Evolutionary conservation across 139 green algal genomes (phyloP).

Genomic region (Chlorella sp.): DNA sequence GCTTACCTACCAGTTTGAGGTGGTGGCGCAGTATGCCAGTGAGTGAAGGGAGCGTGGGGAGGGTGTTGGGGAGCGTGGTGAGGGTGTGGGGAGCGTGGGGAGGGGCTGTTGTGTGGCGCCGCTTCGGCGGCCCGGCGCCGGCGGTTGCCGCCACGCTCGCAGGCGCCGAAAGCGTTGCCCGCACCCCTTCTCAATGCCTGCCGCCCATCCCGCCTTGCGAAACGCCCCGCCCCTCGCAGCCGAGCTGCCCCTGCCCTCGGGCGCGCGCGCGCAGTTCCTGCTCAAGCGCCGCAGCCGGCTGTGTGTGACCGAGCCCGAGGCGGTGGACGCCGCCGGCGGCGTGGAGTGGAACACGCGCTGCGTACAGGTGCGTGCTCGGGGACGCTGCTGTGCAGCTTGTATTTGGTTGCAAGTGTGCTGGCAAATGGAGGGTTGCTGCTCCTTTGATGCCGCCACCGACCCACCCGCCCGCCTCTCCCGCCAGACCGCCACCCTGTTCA

Average conservation of each 20-base stretch:
- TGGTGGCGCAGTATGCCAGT: too few relatives aligned
- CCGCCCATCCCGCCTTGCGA: not conserved
- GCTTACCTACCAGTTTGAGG: too few relatives aligned
- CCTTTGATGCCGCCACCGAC: too few relatives aligned
- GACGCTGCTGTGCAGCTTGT: not conserved
- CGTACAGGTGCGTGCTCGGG: not conserved
- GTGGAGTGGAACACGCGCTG: slow-evolving; percentile 34
- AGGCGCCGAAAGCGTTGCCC: not conserved
- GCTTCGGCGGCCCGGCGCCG: not conserved
- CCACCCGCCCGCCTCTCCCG: too few relatives aligned
- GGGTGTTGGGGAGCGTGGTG: too few relatives aligned
- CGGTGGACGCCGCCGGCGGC: not conserved
- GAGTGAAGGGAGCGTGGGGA: too few relatives aligned
- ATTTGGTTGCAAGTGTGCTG: too few relatives aligned
- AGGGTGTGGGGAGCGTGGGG: too few relatives aligned
- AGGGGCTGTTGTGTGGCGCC: too few relatives aligned
- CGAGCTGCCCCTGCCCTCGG: slow-evolving; percentile 15
- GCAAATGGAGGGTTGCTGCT: too few relatives aligned
- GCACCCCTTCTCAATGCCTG: too few relatives aligned
- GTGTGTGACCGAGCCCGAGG: slow-evolving; percentile 9
- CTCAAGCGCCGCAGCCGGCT: slow-evolving; percentile 25
- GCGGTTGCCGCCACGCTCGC: not conserved
- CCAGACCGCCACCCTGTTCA: slow-evolving; percentile 25
- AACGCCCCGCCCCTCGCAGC: not conserved
- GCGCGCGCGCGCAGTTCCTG: not conserved